Conservation (phyloP, 495 filamentous ascomycete species). For the Hyaloscypha variabilis region DNA sequence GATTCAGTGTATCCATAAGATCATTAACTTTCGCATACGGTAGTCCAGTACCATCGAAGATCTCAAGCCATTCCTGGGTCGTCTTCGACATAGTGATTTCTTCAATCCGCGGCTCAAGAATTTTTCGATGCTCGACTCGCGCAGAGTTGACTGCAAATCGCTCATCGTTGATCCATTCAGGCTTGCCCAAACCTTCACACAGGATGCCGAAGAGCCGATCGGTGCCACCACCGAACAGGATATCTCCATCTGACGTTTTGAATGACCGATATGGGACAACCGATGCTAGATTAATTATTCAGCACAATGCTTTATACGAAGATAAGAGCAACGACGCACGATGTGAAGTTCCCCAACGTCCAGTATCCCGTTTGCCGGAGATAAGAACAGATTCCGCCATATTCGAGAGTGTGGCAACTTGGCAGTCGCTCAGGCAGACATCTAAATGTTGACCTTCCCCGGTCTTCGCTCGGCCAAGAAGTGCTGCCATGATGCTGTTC, state of each 20-base stretch:
- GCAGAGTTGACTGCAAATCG: conserved; percentile 80
- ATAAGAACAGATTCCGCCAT: conserved; percentile 87
- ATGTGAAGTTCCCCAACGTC: conserved; percentile 94
- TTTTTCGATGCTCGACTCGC: conserved; percentile 74
- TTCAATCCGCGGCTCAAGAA: conserved; percentile 79
- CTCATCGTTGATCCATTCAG: conserved; percentile 79
- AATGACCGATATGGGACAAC: conserved; percentile 95
- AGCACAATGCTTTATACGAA: neutral
- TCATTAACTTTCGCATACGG: conserved; percentile 96
- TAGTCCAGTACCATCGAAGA: conserved; percentile 88
- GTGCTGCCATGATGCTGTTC: conserved; percentile 92
- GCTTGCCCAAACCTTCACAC: conserved; percentile 75
- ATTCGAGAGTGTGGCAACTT: conserved; percentile 89
- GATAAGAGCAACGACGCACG: conserved; percentile 54
- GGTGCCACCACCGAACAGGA: conserved; percentile 92
- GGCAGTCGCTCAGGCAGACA: conserved; percentile 86
- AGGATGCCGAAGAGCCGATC: conserved; percentile 87
- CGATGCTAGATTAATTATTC: conserved; percentile 57
- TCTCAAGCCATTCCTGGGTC: conserved; percentile 84
- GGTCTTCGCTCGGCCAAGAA: conserved; percentile 68
- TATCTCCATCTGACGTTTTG: conserved; percentile 85
- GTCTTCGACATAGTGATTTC: conserved; percentile 73
- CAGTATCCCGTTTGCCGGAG: conserved; percentile 82
- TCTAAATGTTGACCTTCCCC: conserved; percentile 91
- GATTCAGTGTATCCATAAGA: conserved; percentile 78